A percentile compares a stretch with the other conserved stretches of the same genome.
phyloP scores from a whole-genome alignment of 345 rosid species.

The Trapa incisa region DNA sequence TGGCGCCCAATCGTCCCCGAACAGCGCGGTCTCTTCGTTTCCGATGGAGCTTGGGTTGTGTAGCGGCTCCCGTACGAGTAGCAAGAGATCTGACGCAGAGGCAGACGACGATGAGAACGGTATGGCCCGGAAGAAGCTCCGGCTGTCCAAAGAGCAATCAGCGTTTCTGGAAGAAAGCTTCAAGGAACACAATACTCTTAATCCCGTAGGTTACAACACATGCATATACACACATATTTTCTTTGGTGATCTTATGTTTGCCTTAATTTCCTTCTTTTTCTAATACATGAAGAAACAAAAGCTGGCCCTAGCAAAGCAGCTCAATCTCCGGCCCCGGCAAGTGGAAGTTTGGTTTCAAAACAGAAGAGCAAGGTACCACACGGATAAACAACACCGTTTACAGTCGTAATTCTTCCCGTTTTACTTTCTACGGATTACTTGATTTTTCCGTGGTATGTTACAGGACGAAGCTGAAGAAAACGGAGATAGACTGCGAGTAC shows the following conservation, averaged over 20 bases:
- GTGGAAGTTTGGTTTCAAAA: constrained; percentile 99
- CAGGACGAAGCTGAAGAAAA: constrained; percentile 98
- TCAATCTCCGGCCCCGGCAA: constrained; percentile 94
- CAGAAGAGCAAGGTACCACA: constrained; percentile 74
- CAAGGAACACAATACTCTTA: constrained; percentile 89
- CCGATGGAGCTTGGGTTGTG: constrained; percentile 67
- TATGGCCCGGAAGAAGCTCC: constrained; percentile 80
- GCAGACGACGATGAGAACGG: constrained; percentile 79
- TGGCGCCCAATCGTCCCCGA: constrained; percentile 50
- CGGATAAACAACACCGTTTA: too few relatives aligned
- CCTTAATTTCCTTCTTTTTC: neutral
- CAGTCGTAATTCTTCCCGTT: neutral
- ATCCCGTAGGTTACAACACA: constrained; percentile 47
- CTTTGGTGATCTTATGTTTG: too few relatives aligned
- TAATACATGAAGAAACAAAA: constrained; percentile 60
- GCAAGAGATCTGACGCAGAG: constrained; percentile 34
- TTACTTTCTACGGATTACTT: neutral
- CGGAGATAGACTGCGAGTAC: constrained; percentile 96
- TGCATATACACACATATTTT: too few relatives aligned
- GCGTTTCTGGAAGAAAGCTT: constrained; percentile 96
- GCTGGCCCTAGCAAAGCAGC: constrained; percentile 73
- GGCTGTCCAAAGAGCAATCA: constrained; percentile 89
- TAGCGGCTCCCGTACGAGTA: constrained; percentile 16
- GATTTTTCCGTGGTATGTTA: neutral
- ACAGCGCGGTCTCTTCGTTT: constrained; percentile 75